Base-by-base conservation (phyloP, 768 basidiomycete species). In the Amanita muscaria region DNA sequence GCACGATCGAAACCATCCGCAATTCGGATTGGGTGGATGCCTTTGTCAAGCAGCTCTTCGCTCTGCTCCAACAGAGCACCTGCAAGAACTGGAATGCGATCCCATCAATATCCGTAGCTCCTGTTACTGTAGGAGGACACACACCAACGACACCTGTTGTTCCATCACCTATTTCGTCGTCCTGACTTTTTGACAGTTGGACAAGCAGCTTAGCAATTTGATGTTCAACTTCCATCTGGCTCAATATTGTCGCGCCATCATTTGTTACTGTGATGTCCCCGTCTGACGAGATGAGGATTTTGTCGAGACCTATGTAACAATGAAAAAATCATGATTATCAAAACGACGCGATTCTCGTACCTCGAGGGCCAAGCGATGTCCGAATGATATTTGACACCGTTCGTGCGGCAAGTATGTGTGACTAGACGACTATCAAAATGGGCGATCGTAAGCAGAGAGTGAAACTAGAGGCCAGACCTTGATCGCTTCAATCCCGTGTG, bases 251-350 rank as follows among this genome's bases (percentile, higher is more conserved):
- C 5, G 96, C 96, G 40, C 96, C 96, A 65, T 99, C 96, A 65
- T 99, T 99, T 11, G 96, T 98, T 29, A 98, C 94, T 24, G 93
- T 98, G 57, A 99, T 98, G 56, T 99, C 96, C 39, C 96, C 96
- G 70, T 98, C 96, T 16, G 93, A 83, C 22, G 88, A 90, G 53
- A 92, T 90, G 55, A 92, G 76, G 56, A 92, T 90, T 76, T 92
- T 92, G 72, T 92, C 89, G 39, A 97, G 77, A 34, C 94, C 91
- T 94, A 24, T 45, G 15, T 11, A 10, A 15, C 19, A 14, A 12
- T 50, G 10, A 53, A 37, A 27, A 19, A 24, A 16, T 14, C 12
- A 22, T 33, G 31, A 33, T 34, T n/a, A n/a, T 32, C 12, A 14
- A 21, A 6, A 21, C 12, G 21, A 18, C 29, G 18, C 31, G 14